These are phyloP conservation scores for Aureobasidium lini DNA, from an alignment of 2,329 filamentous ascomycete genomes.

Conservation along the genomic window DNA sequence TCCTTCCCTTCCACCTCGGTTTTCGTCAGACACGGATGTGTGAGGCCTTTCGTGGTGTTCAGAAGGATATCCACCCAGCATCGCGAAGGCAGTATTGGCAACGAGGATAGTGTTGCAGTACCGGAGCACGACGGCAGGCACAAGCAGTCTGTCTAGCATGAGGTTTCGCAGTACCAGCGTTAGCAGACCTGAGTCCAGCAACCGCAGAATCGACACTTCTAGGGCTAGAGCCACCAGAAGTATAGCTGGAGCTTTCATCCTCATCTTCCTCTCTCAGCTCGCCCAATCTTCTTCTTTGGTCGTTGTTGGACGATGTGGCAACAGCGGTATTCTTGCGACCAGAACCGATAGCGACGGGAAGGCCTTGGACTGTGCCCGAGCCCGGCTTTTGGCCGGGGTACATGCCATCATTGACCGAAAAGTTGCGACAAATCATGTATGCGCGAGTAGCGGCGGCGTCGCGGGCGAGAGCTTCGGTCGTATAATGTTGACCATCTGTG, in stretches of 20 bases:
- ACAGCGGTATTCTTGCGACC: slow-evolving; percentile 34
- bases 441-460: slow-evolving; percentile 93
- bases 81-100: slow-evolving; percentile 6
- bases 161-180: neutral
- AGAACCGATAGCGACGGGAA: slow-evolving; percentile 57
- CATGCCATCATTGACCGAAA: slow-evolving; percentile 95
- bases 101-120: neutral
- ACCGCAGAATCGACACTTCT: slow-evolving; percentile 8
- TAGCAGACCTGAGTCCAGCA: neutral
- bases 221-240: neutral
- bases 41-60: neutral
- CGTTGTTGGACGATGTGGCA: neutral
- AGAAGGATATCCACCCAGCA: slow-evolving; percentile 5
- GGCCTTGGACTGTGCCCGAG: slow-evolving; percentile 42
- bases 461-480: slow-evolving; percentile 73
- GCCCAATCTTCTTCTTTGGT: neutral
- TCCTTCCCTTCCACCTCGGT: too few species aligned
- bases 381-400: slow-evolving; percentile 50
- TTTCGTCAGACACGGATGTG: too few species aligned
- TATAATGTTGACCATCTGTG: slow-evolving; percentile 70
- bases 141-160: neutral
- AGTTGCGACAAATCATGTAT: slow-evolving; percentile 96
- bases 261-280: slow-evolving; percentile 7
- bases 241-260: neutral
- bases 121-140: neutral